These are phyloP conservation scores for Macrolepiota dolichaula DNA, from an alignment of 768 basidiomycete genomes.

Conservation along the genomic window DNA sequence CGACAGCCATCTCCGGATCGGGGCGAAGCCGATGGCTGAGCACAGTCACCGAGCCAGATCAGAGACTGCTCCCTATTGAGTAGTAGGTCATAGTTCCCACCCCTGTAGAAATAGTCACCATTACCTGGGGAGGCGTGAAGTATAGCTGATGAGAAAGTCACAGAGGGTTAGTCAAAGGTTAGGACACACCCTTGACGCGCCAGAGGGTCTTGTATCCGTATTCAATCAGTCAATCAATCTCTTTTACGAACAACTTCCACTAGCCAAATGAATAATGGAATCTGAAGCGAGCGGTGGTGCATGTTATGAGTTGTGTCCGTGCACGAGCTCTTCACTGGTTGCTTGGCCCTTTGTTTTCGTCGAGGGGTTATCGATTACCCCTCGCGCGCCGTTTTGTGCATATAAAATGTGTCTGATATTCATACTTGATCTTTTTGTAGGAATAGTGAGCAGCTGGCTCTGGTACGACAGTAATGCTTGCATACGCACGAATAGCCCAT, in stretches of 20 bases:
- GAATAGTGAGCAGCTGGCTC: no score
- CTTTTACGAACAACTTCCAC: constrained; percentile 66
- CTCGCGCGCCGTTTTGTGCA: no score
- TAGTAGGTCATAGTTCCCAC: constrained; percentile 34
- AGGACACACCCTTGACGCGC: constrained; percentile 59
- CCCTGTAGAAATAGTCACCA: constrained; percentile 92
- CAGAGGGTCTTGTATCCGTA: constrained; percentile 67
- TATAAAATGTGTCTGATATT: no score
- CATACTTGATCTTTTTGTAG: no score
- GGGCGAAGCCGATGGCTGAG: constrained; percentile 75
- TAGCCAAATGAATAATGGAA: no score
- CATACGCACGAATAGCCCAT: no score
- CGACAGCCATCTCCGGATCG: constrained; percentile 45
- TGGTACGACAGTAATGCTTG: no score
- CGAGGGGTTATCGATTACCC: no score
- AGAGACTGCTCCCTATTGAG: background rate
- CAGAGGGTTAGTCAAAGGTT: background rate
- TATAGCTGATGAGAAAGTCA: background rate
- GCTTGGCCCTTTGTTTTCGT: no score
- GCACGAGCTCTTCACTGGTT: no score
- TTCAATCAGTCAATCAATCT: constrained; percentile 67
- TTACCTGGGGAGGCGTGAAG: constrained; percentile 68
- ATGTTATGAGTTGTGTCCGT: no score
- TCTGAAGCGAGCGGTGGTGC: no score
- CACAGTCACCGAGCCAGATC: constrained; percentile 8